phyloP scores from a whole-genome alignment of 1,284 basidiomycete species.

The Ceratobasidium sp. region DNA sequence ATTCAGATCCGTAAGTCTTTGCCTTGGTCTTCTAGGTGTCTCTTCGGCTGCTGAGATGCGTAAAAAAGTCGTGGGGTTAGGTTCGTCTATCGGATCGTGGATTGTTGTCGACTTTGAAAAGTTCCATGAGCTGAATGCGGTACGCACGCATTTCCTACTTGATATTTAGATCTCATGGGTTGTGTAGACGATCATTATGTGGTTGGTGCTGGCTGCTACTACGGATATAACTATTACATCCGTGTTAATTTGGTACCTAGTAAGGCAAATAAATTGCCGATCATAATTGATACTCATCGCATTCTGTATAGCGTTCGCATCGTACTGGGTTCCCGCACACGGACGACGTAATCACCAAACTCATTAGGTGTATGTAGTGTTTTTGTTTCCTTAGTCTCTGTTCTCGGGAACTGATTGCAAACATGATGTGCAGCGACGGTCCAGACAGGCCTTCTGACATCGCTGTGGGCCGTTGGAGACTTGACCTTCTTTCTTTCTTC shows the following conservation, averaged over 20 bases:
- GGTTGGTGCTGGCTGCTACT: constrained; percentile 52
- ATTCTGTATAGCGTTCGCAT: constrained; percentile 57
- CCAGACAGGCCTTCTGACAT: constrained; percentile 57
- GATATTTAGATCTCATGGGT: not conserved
- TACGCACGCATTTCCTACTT: constrained; percentile 29
- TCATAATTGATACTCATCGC: no score
- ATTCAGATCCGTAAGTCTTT: constrained; percentile 38
- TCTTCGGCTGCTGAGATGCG: no score
- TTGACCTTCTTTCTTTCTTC: constrained; percentile 57
- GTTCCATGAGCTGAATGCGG: constrained; percentile 56
- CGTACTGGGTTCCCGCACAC: constrained; percentile 59
- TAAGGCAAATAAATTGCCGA: no score
- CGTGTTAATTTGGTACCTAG: constrained; percentile 58
- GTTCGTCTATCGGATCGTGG: constrained; percentile 57
- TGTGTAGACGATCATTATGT: constrained; percentile 52
- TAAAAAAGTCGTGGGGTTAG: constrained; percentile 54
- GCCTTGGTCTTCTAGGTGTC: no score
- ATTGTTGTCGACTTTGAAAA: constrained; percentile 57
- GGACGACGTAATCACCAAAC: constrained; percentile 59
- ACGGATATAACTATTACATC: constrained; percentile 59
- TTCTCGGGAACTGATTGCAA: no score
- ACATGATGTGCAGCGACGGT: not conserved
- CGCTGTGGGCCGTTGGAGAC: constrained; percentile 57
- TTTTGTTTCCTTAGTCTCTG: not conserved
- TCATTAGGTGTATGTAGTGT: constrained; percentile 61